Evolutionary conservation across 768 basidiomycete genomes (phyloP).

Genomic region (Tricholoma bakamatsutake): DNA sequence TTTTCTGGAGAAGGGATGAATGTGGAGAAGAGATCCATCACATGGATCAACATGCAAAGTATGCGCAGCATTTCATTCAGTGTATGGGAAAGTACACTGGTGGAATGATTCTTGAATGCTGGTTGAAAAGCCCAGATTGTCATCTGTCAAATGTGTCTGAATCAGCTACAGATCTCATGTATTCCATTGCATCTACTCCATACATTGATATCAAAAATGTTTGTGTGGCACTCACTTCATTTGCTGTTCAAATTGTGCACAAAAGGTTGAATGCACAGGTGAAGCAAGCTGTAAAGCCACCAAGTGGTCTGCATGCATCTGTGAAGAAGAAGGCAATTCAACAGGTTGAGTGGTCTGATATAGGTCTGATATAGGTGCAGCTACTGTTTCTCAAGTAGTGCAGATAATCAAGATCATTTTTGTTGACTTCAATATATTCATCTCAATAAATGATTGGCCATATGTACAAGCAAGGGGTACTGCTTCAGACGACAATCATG

Average conservation of each 20-base stretch:
- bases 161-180: neutral
- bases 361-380: neutral
- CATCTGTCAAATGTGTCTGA: neutral
- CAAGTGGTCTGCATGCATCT: constrained; percentile 17
- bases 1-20: constrained; percentile 7
- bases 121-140: neutral
- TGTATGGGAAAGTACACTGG: neutral
- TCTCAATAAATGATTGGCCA: neutral
- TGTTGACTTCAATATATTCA: neutral
- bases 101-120: neutral
- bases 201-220: constrained; percentile 17
- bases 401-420: neutral
- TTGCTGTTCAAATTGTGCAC: constrained; percentile 20
- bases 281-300: constrained; percentile 6
- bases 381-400: neutral
- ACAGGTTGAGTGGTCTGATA: neutral
- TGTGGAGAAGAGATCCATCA: neutral
- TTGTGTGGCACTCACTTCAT: constrained; percentile 19
- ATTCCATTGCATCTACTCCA: neutral
- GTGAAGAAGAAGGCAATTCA: neutral
- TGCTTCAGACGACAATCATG: constrained; percentile 2
- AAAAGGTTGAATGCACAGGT: constrained; percentile 15
- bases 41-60: neutral
- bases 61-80: neutral
- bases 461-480: neutral